phyloP scores from a whole-genome alignment of 331 rosid genomes.

The Saraca asoca region DNA sequence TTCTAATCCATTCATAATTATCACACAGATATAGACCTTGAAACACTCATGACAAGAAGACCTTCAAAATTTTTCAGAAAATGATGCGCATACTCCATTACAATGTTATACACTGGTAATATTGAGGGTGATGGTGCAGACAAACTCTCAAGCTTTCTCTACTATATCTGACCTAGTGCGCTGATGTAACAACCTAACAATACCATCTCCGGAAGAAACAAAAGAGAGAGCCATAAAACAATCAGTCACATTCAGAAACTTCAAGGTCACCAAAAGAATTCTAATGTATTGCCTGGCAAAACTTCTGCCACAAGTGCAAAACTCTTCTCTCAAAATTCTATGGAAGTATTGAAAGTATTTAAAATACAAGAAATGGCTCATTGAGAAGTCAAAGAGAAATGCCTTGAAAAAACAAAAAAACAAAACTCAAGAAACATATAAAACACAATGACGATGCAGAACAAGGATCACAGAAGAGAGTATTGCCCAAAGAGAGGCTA shows the following conservation, averaged over 20 bases:
- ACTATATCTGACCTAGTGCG: neutral
- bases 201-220: no score
- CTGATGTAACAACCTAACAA: neutral
- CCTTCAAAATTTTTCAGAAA: neutral
- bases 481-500: slow-evolving; percentile 58
- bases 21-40: no score
- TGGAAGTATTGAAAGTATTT: slow-evolving; percentile 32
- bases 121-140: no score
- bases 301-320: slow-evolving; percentile 5
- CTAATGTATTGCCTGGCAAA: no score
- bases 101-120: neutral
- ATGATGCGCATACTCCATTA: neutral
- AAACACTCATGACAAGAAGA: neutral
- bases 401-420: slow-evolving; percentile 25
- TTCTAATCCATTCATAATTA: neutral
- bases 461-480: slow-evolving; percentile 50
- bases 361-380: slow-evolving; percentile 35
- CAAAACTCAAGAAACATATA: slow-evolving; percentile 50
- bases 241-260: no score
- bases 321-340: slow-evolving; percentile 30
- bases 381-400: slow-evolving; percentile 16
- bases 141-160: neutral
- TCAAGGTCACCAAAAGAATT: no score
- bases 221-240: no score
- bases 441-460: slow-evolving; percentile 50